These are phyloP conservation scores for Fraxinus nigra DNA, from an alignment of 305 asterid species.

Conservation along the genomic window DNA sequence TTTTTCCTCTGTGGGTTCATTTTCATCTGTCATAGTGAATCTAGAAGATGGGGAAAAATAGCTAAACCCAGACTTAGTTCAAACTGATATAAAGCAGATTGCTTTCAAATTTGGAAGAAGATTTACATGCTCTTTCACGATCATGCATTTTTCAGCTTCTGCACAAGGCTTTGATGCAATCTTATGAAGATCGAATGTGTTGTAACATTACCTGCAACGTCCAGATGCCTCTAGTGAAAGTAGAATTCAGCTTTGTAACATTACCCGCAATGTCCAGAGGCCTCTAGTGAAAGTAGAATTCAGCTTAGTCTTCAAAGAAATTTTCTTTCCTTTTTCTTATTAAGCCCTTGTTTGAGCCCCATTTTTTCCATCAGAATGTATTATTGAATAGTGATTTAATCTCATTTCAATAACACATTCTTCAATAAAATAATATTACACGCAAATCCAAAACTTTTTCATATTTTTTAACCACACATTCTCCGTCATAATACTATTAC, in stretches of 20 bases:
- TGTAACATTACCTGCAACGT: neutral
- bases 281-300: neutral
- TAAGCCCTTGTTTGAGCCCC: neutral
- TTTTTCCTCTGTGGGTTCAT: neutral
- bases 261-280: neutral
- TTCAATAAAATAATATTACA: no score
- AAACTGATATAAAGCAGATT: neutral
- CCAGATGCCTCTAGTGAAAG: neutral
- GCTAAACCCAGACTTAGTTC: neutral
- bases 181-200: neutral
- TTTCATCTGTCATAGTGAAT: neutral
- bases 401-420: no score
- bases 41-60: neutral
- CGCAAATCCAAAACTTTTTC: no score
- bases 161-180: neutral
- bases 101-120: neutral
- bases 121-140: neutral
- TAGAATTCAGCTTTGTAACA: neutral
- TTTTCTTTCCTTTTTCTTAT: neutral
- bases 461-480: no score
- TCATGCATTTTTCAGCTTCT: neutral
- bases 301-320: neutral
- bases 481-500: no score
- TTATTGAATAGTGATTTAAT: no score
- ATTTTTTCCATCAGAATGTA: no score